Base-by-base conservation (phyloP, 805 yeast species). In the Ogataea methanolica region DNA sequence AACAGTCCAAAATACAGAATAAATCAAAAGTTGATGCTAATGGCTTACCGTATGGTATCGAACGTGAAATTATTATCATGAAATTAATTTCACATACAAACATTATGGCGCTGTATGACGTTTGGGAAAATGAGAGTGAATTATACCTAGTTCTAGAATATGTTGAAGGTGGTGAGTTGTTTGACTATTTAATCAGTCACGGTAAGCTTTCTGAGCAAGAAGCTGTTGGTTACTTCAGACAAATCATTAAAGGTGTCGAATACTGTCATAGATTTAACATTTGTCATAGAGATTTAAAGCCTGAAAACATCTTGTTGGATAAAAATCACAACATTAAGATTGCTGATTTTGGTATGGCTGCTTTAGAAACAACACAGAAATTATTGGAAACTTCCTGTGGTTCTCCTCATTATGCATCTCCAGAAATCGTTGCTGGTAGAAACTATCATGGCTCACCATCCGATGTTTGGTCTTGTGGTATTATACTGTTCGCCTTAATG, bases 41-140 rank as follows among this genome's bases (percentile, higher is more conserved):
- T 48, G 88, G 89, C 1, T 75, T 87, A 48, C 96, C 97, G 3
- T 90, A 92, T 64, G 99, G 99, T 36, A 92, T 94, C 40, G 99
- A 94, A 69, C 79, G 98, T 55, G 99, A 94, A 65, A 96, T 94
- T 53, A 91, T 94, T 58, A 94, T 94, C 57, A 94, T 92, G 99
- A 94, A 94, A 68, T 75, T 94, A 38, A 80, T 94, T 41, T 88
- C 94, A 50, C 98, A 94, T 66, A 89, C 96, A 12, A 92, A 94
- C 61, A 94, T 94, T 22, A 82, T 94, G 79, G 86, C 94, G 23
- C 73, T 94, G 36, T 94, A 90, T 63, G 99, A 94, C 62, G 99
- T 94, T 22, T 94, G 98, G 98, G 99, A 94, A 67, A 92, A 95
- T 55, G 84, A 89, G 55, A 89, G 88, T 61, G 96, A 92, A 50